phyloP scores from a whole-genome alignment of 768 basidiomycete species.

The Tubosaeta sp. region DNA sequence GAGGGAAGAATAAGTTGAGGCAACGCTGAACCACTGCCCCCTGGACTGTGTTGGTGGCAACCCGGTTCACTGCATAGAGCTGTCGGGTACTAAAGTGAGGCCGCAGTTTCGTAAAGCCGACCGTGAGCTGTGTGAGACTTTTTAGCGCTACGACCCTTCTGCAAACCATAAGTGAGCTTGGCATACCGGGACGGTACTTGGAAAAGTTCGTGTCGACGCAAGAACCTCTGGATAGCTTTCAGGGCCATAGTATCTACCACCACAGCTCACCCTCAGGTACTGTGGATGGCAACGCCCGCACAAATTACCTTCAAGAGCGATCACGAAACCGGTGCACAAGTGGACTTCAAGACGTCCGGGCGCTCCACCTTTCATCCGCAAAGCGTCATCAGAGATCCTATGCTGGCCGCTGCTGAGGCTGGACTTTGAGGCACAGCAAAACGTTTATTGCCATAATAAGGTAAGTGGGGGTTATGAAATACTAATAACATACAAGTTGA shows the following conservation, averaged over 20 bases:
- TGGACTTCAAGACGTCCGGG: background rate
- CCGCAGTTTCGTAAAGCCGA: background rate
- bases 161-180: background rate
- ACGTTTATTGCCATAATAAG: background rate
- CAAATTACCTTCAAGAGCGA: background rate
- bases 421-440: background rate
- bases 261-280: background rate
- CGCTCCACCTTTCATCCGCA: constrained; percentile 2
- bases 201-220: background rate
- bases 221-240: background rate
- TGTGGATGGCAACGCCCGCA: background rate
- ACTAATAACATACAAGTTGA: constrained; percentile 22
- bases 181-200: background rate
- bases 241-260: background rate
- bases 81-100: background rate
- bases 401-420: background rate
- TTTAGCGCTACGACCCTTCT: no score
- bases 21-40: background rate
- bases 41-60: background rate
- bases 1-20: background rate
- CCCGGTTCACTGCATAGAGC: background rate
- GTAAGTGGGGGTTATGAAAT: constrained; percentile 13
- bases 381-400: background rate
- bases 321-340: background rate
- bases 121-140: background rate